Percentiles rank a stretch among this genome's conserved stretches.
These are phyloP conservation scores for Exophiala aquamarina DNA, from an alignment of 2,329 filamentous ascomycete species.

Conservation along the genomic window DNA sequence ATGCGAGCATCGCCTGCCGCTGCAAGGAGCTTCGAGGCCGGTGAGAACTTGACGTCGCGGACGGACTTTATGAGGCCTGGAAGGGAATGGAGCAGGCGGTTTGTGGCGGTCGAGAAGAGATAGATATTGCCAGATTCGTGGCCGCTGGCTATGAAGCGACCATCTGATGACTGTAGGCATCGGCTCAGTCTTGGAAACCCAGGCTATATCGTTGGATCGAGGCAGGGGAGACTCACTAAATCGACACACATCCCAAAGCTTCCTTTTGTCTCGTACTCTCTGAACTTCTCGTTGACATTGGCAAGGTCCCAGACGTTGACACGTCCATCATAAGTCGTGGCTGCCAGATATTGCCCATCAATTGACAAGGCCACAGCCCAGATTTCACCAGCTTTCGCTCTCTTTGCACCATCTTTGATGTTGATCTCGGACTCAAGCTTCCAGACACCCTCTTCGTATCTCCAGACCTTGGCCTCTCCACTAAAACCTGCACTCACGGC, in stretches of 20 bases:
- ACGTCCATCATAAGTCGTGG: constrained; percentile 81
- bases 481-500: constrained; percentile 86
- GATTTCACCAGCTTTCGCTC: constrained; percentile 62
- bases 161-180: constrained; percentile 65
- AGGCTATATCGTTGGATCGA: too few species aligned
- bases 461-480: constrained; percentile 85
- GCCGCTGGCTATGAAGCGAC: constrained; percentile 82
- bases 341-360: constrained; percentile 81
- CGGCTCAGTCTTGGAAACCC: too few species aligned
- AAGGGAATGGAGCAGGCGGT: constrained; percentile 80
- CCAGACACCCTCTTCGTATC: constrained; percentile 56
- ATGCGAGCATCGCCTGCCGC: constrained; percentile 86
- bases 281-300: constrained; percentile 61
- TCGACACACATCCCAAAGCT: constrained; percentile 90
- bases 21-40: constrained; percentile 77
- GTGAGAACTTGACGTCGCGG: constrained; percentile 82
- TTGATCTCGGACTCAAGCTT: constrained; percentile 49
- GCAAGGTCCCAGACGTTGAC: constrained; percentile 82
- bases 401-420: constrained; percentile 42
- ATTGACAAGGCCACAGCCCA: constrained; percentile 88
- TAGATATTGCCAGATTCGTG: constrained; percentile 92
- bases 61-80: constrained; percentile 83
- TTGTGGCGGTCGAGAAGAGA: constrained; percentile 84
- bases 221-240: constrained; percentile 52
- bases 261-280: constrained; percentile 86